These are phyloP conservation scores for Kluyveromyces sp. DNA, from an alignment of 1,139 yeast species.

Conservation along the genomic window DNA sequence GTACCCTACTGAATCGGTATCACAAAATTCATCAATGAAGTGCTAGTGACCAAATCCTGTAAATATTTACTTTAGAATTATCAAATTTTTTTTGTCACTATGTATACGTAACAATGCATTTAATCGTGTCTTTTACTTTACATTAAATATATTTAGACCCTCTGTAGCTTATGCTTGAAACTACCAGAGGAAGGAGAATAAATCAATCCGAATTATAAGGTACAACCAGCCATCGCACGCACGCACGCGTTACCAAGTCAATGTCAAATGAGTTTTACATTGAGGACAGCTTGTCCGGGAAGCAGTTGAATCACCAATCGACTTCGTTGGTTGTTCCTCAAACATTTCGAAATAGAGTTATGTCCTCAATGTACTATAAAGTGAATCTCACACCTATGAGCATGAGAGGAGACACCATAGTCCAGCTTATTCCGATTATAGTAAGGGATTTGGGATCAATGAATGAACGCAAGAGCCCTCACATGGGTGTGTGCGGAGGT, in stretches of 20 bases:
- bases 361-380: conserved; percentile 26
- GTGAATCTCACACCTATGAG: conserved; percentile 19
- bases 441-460: conserved; percentile 24
- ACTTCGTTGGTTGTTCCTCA: conserved; percentile 30
- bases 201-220: no score
- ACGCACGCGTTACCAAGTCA: neutral
- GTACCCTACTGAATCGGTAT: neutral
- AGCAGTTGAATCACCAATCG: conserved; percentile 27
- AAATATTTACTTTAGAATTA: neutral
- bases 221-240: neutral
- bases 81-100: no score
- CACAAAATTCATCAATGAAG: no score
- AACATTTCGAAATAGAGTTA: conserved; percentile 25
- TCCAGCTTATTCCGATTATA: conserved; percentile 15
- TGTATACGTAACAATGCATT: no score
- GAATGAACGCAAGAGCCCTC: conserved; percentile 12
- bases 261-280: conserved; percentile 27
- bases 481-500: conserved; percentile 23
- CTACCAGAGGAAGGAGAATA: no score
- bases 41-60: neutral
- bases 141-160: no score
- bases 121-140: no score
- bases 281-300: conserved; percentile 23
- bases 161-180: no score
- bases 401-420: conserved; percentile 25